Evolutionary conservation across 2,329 filamentous ascomycete genomes (phyloP).

Genomic region (Coniosporium uncinatum): DNA sequence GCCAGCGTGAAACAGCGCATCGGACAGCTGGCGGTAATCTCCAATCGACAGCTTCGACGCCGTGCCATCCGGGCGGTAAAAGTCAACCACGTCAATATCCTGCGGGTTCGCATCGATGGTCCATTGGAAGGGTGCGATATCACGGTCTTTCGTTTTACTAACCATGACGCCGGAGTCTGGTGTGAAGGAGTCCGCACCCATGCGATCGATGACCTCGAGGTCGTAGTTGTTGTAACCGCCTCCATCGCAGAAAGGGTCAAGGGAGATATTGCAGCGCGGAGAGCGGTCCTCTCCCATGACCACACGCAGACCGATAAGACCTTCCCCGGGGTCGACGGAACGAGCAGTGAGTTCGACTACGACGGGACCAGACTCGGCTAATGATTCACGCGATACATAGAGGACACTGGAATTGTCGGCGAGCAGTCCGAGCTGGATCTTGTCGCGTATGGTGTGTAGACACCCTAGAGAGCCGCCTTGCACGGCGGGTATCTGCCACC

Average conservation of each 20-base stretch:
- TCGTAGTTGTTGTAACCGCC: conserved; percentile 45
- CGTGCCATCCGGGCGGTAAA: too few relatives aligned
- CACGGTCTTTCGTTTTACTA: conserved; percentile 43
- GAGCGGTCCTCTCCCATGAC: conserved; percentile 38
- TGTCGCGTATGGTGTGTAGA: too few relatives aligned
- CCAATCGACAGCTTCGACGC: too few relatives aligned
- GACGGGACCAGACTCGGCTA: too few relatives aligned
- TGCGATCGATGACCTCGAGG: conserved; percentile 46
- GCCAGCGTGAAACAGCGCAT: too few relatives aligned
- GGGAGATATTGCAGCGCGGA: conserved; percentile 32
- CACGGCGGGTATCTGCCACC: too few relatives aligned
- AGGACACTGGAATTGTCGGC: too few relatives aligned
- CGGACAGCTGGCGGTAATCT: conserved; percentile 47
- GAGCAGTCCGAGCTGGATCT: too few relatives aligned
- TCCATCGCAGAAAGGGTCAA: conserved; percentile 44
- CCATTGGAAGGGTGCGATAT: conserved; percentile 46
- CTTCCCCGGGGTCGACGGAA: conserved; percentile 32
- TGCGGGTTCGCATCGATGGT: conserved; percentile 47
- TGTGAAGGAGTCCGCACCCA: conserved; percentile 47
- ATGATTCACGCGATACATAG: too few relatives aligned
- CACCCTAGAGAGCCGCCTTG: too few relatives aligned
- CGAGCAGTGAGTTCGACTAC: conserved; percentile 42
- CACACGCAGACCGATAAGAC: conserved; percentile 42
- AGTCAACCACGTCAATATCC: too few relatives aligned
- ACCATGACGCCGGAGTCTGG: conserved; percentile 48